Evolutionary conservation across 352 stramenopile genomes (phyloP).

Genomic region (Peronosclerospora sorghi): DNA sequence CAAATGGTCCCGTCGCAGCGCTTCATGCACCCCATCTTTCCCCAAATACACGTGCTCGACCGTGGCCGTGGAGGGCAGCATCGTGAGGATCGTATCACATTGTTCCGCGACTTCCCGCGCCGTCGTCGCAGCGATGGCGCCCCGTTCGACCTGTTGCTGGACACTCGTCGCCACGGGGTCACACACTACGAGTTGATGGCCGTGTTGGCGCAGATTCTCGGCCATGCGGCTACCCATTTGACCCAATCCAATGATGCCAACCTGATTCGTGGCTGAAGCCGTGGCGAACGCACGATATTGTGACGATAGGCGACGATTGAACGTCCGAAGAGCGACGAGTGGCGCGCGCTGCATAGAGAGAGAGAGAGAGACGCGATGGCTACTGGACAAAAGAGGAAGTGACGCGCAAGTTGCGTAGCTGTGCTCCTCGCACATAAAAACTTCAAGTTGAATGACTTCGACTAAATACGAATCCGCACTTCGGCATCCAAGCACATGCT

Average conservation of each 20-base stretch:
- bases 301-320: not conserved
- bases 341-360: slow-evolving; percentile 9
- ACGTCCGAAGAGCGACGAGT: not conserved
- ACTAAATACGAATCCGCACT: slow-evolving; percentile 10
- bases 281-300: slow-evolving; percentile 5
- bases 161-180: slow-evolving; percentile 52
- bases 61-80: slow-evolving; percentile 87
- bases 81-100: slow-evolving; percentile 87
- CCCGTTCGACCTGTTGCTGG: slow-evolving; percentile 38
- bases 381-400: slow-evolving; percentile 10
- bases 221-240: slow-evolving; percentile 93
- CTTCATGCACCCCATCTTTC: slow-evolving; percentile 57
- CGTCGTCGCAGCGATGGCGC: slow-evolving; percentile 36
- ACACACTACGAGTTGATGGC: slow-evolving; percentile 67
- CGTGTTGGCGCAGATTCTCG: slow-evolving; percentile 81
- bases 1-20: slow-evolving; percentile 61
- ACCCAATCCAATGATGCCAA: slow-evolving; percentile 89
- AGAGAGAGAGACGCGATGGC: slow-evolving; percentile 1
- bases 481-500: slow-evolving; percentile 12
- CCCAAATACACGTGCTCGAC: slow-evolving; percentile 80
- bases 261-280: slow-evolving; percentile 19
- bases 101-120: slow-evolving; percentile 67
- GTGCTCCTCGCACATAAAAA: slow-evolving; percentile 7
- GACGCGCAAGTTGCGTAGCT: not conserved
- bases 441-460: slow-evolving; percentile 19